These are phyloP conservation scores for Tulasnella sp. DNA, from an alignment of 768 basidiomycete species.

Conservation along the genomic window DNA sequence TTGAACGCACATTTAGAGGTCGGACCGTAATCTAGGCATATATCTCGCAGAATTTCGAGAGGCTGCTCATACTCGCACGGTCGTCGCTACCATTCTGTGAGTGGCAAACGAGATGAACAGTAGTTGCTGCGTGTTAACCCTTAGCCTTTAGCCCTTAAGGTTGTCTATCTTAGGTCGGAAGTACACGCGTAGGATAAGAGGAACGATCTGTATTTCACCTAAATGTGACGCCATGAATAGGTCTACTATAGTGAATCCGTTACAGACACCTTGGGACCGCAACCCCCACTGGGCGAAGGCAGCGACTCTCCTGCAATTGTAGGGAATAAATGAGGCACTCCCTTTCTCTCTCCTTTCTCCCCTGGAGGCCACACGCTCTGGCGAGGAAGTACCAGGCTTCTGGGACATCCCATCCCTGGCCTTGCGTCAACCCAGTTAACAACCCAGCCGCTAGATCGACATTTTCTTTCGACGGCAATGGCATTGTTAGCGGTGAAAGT, in stretches of 20 bases:
- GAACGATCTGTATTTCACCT: neutral
- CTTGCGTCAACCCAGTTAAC: slow-evolving; percentile 66
- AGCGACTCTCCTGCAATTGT: slow-evolving; percentile 33
- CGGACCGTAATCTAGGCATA: slow-evolving; percentile 44
- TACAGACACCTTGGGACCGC: slow-evolving; percentile 28
- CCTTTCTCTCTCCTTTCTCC: slow-evolving; percentile 57
- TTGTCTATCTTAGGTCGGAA: neutral
- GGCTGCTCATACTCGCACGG: slow-evolving; percentile 50
- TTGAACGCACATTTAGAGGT: neutral
- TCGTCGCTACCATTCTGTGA: slow-evolving; percentile 79
- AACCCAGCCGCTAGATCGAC: slow-evolving; percentile 78
- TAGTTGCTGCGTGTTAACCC: neutral
- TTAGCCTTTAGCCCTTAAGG: neutral
- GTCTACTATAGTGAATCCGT: neutral
- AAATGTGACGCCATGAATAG: neutral
- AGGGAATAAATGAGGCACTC: slow-evolving; percentile 70
- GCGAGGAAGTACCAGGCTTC: slow-evolving; percentile 94
- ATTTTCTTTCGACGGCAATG: slow-evolving; percentile 21
- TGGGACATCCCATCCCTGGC: slow-evolving; percentile 79
- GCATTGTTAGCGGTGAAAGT: slow-evolving; percentile 27
- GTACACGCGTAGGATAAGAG: neutral
- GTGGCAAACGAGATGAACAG: slow-evolving; percentile 24
- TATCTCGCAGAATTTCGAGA: slow-evolving; percentile 83
- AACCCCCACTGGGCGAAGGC: slow-evolving; percentile 29
- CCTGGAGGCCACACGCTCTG: slow-evolving; percentile 69